Base-by-base conservation (phyloP, 228 moss, liverwort and hornwort genomes). In the Sphagnum magellanicum region DNA sequence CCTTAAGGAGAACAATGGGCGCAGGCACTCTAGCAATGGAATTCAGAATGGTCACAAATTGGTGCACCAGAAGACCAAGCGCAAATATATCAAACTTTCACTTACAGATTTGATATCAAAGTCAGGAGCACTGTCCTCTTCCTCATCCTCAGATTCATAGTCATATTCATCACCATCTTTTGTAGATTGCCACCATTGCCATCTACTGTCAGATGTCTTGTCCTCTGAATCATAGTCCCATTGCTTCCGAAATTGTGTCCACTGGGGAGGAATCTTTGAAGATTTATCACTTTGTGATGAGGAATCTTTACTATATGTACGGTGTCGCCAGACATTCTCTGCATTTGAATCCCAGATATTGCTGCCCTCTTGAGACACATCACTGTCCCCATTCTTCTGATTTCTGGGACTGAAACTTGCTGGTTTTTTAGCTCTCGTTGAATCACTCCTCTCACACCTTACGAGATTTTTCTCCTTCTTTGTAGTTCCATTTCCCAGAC, bases 291-390 rank as follows among this genome's bases (percentile, higher is more conserved):
- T 60, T 66, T 74, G 68, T 6, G 77, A 75, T 70, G 79, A 63
- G 4, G 63, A 16, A 52, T 75, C 79, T 66, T 63, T 65, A 55
- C 70, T 63, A 61, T 61, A 51, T 52, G 51, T 83, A 51, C 66
- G 72, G 74, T 11, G 52, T 52, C 80, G 67, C 55, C 87, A 83
- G 59, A 87, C 68, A 66, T 70, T 75, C 72, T 87, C 87, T 65
- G 78, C 83, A 65, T 87, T 87, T 12, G 87, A 87, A 80, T 87
- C 87, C 87, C 87, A 87, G 50, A 78, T 71, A 12, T 70, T 61
- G 70, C 68, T 76, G 10, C 32, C 32, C 32, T 74, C 32, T 63
- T 55, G 74, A 13, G 63, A 64, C 50, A 72, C 67, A 49, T 67
- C 73, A 16, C 66, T 79, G 63, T 77, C 78, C 48, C 71, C 69